phyloP scores from a whole-genome alignment of 352 stramenopile genomes.

The Globisporangium cederbergense region DNA sequence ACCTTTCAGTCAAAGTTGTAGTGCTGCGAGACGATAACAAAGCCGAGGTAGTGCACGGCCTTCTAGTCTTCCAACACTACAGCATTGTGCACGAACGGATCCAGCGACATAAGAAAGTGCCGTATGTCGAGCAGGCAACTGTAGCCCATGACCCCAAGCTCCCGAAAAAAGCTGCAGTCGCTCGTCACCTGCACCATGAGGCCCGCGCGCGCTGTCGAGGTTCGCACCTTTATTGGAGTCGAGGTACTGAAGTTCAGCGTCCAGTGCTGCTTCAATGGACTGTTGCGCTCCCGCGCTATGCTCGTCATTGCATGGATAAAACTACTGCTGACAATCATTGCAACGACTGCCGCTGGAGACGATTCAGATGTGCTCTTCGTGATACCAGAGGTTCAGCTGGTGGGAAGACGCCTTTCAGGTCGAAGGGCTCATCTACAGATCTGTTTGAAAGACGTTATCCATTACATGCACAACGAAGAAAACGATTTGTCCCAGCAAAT shows the following conservation, averaged over 20 bases:
- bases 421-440: conserved; percentile 73
- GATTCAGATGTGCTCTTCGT: conserved; percentile 26
- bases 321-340: neutral
- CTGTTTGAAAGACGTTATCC: conserved; percentile 81
- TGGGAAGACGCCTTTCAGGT: conserved; percentile 81
- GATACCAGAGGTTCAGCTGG: conserved; percentile 45
- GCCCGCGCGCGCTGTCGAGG: conserved; percentile 61
- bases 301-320: conserved; percentile 21
- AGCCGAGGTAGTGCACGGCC: conserved; percentile 79
- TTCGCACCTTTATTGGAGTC: conserved; percentile 19
- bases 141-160: conserved; percentile 87
- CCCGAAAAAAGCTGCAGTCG: conserved; percentile 81
- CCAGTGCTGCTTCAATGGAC: conserved; percentile 20
- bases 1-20: conserved; percentile 85
- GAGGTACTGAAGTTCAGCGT: conserved; percentile 28
- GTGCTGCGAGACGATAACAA: conserved; percentile 82
- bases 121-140: conserved; percentile 79
- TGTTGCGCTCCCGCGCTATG: conserved; percentile 12
- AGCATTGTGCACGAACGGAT: conserved; percentile 65
- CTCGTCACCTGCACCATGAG: conserved; percentile 75
- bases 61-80: conserved; percentile 66
- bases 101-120: conserved; percentile 44
- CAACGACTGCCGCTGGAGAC: neutral
- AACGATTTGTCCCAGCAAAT: conserved; percentile 86
- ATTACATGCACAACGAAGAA: conserved; percentile 79